Conservation (phyloP, 768 basidiomycete genomes). For the Sporobolomyces phaffii region DNA sequence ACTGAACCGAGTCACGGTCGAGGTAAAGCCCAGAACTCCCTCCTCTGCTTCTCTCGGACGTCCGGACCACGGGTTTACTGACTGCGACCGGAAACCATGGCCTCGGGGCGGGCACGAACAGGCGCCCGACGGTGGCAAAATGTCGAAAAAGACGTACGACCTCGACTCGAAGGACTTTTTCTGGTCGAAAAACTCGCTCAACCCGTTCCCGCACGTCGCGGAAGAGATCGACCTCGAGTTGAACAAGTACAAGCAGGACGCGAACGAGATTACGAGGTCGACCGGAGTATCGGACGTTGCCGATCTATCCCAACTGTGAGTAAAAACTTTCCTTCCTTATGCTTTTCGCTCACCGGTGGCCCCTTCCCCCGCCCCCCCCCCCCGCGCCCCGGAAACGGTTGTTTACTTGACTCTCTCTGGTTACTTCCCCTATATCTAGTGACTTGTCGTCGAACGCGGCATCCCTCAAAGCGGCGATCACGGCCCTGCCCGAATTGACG, state of each 20-base stretch:
- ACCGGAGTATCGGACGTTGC: constrained; percentile 94
- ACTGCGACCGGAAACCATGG: too few species aligned
- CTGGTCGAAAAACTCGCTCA: constrained; percentile 92
- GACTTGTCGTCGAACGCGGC: constrained; percentile 89
- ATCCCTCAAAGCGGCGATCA: constrained; percentile 93
- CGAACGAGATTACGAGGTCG: constrained; percentile 89
- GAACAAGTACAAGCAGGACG: constrained; percentile 88
- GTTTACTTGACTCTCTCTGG: background rate
- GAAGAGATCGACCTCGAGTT: constrained; percentile 92
- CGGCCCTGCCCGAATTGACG: constrained; percentile 89
- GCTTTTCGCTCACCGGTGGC: too few species aligned
- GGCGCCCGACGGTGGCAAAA: constrained; percentile 54
- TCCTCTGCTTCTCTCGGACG: background rate
- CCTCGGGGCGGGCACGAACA: constrained; percentile 21
- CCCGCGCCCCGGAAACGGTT: too few species aligned
- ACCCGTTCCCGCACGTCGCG: constrained; percentile 96
- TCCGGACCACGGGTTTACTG: too few species aligned
- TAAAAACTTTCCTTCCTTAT: too few species aligned
- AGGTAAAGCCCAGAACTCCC: constrained; percentile 45
- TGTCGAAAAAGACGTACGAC: constrained; percentile 75
- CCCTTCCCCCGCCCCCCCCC: too few species aligned
- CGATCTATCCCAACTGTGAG: constrained; percentile 88
- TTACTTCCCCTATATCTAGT: constrained; percentile 47
- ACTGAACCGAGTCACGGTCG: constrained; percentile 84
- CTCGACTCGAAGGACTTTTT: constrained; percentile 98